A percentile compares a stretch with the other conserved stretches of the same genome.
These are phyloP conservation scores for Trametes punicea DNA, from an alignment of 768 basidiomycete species.

Conservation along the genomic window DNA sequence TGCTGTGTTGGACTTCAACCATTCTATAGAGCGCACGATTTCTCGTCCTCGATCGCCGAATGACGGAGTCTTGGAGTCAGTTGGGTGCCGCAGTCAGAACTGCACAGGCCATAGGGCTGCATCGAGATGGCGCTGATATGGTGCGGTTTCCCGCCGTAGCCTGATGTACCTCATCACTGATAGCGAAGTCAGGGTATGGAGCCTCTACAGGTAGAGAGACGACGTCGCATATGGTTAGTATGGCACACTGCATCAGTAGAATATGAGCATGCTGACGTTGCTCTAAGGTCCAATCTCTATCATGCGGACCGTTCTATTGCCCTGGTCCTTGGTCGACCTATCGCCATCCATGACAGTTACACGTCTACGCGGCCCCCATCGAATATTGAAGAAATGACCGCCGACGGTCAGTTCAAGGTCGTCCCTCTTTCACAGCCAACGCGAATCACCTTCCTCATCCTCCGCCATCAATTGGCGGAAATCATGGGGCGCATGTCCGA, in stretches of 20 bases:
- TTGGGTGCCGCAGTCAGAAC: constrained; percentile 90
- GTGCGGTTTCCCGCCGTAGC: constrained; percentile 38
- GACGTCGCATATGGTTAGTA: constrained; percentile 81
- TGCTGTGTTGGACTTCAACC: not conserved
- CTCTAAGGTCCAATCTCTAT: constrained; percentile 77
- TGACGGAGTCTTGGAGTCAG: constrained; percentile 96
- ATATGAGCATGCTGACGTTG: not conserved
- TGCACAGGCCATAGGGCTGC: constrained; percentile 89
- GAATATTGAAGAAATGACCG: constrained; percentile 61
- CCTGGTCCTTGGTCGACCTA: constrained; percentile 85
- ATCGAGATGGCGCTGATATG: constrained; percentile 83
- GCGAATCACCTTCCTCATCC: constrained; percentile 81
- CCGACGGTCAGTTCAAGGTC: constrained; percentile 42
- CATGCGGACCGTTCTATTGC: constrained; percentile 94
- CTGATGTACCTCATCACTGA: not conserved
- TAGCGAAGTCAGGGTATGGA: constrained; percentile 56
- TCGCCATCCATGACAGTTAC: constrained; percentile 86
- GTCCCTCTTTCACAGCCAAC: constrained; percentile 70
- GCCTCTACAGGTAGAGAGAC: constrained; percentile 77
- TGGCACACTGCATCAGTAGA: constrained; percentile 5
- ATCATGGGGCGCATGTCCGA: constrained; percentile 91
- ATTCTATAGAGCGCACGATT: constrained; percentile 59
- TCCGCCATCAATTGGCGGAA: constrained; percentile 75
- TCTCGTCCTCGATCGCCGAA: constrained; percentile 70
- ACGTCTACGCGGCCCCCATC: constrained; percentile 77